A percentile compares a stretch with the other conserved stretches of the same genome.
These are phyloP conservation scores for Canavalia ensiformis DNA, from an alignment of 306 rosid species.

Conservation along the genomic window DNA sequence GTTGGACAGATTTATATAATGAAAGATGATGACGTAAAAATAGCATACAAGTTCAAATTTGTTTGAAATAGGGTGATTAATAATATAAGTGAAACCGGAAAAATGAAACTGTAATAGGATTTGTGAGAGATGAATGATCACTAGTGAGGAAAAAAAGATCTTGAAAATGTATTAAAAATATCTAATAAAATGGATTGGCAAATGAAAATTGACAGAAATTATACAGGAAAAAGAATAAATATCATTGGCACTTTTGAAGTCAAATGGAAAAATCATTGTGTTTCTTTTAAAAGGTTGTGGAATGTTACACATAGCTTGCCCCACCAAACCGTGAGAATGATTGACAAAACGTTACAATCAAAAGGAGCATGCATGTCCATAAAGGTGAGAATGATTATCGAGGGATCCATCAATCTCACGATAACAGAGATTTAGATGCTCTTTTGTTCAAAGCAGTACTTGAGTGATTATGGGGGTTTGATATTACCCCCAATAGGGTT, in stretches of 20 bases:
- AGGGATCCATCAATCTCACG: conserved; percentile 38
- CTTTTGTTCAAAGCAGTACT: conserved; percentile 2
- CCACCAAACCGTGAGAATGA: conserved; percentile 49
- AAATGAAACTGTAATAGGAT: too few species aligned
- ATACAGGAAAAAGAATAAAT: not conserved
- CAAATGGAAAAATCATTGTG: conserved; percentile 53
- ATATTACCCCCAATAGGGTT: not conserved
- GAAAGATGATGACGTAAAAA: too few species aligned
- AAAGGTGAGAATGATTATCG: conserved; percentile 45
- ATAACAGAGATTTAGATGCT: conserved; percentile 27
- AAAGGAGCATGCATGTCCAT: conserved; percentile 39
- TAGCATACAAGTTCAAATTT: too few species aligned
- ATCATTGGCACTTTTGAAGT: conserved; percentile 23
- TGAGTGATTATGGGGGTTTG: not conserved
- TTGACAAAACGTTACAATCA: conserved; percentile 45
- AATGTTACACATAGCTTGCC: conserved; percentile 22
- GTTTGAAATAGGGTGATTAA: too few species aligned
- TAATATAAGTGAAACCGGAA: too few species aligned
- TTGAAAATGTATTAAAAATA: not conserved
- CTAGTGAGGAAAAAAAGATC: too few species aligned
- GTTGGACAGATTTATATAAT: too few species aligned
- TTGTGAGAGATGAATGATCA: too few species aligned
- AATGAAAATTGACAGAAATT: not conserved
- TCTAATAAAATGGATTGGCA: not conserved
- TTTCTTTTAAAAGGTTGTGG: conserved; percentile 23